These are phyloP conservation scores for Termitomyces sp. DNA, from an alignment of 1,284 basidiomycete species.

Conservation along the genomic window DNA sequence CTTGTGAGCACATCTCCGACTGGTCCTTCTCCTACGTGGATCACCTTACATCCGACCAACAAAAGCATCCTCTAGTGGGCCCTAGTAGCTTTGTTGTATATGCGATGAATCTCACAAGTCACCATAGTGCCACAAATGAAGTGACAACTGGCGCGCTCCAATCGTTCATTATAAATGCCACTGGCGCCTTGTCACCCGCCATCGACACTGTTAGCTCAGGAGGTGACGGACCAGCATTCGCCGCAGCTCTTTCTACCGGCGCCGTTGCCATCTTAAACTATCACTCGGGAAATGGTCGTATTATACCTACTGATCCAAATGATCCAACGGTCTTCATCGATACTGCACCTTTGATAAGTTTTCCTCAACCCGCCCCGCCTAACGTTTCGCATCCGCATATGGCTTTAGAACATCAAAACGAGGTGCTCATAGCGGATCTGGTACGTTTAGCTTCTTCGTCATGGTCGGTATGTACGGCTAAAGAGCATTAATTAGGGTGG, in stretches of 20 bases:
- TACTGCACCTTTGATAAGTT: constrained; percentile 43
- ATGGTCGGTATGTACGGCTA: background rate
- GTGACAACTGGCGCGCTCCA: constrained; percentile 43
- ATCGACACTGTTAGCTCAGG: constrained; percentile 45
- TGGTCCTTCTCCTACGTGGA: constrained; percentile 53
- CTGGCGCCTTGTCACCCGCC: constrained; percentile 43
- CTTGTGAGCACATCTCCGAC: constrained; percentile 45
- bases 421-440: constrained; percentile 62
- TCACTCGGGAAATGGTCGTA: constrained; percentile 48
- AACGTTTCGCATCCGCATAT: constrained; percentile 57
- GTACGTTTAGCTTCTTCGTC: constrained; percentile 30
- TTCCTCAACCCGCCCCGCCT: constrained; percentile 37
- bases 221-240: constrained; percentile 50
- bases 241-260: constrained; percentile 45
- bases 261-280: constrained; percentile 62
- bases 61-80: constrained; percentile 54
- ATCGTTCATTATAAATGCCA: constrained; percentile 45
- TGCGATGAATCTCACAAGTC: constrained; percentile 9
- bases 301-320: constrained; percentile 38
- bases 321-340: constrained; percentile 39
- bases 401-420: constrained; percentile 46
- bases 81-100: background rate
- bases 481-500: constrained; percentile 39
- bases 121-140: constrained; percentile 54
- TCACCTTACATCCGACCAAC: constrained; percentile 47